These are phyloP conservation scores for Apiospora koreana DNA, from an alignment of 2,329 filamentous ascomycete genomes.

Conservation along the genomic window DNA sequence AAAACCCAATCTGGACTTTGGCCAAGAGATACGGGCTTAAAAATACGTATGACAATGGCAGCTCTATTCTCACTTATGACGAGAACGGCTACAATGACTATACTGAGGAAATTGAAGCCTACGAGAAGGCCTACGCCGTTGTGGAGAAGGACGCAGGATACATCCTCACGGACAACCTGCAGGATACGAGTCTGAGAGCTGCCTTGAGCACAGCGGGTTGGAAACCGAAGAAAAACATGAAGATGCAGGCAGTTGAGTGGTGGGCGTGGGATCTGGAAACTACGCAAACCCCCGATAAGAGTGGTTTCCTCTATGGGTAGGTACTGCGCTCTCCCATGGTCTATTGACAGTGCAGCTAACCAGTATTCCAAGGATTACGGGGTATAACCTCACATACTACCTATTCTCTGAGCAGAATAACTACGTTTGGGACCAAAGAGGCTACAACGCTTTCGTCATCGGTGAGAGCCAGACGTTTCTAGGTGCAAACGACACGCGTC, in stretches of 20 bases:
- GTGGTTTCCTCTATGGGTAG: conserved; percentile 53
- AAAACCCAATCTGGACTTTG: conserved; percentile 65
- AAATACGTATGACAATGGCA: conserved; percentile 60
- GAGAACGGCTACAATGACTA: conserved; percentile 57
- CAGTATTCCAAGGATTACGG: conserved; percentile 37
- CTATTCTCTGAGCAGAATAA: conserved; percentile 63
- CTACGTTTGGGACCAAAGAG: conserved; percentile 61
- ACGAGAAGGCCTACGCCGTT: conserved; percentile 44
- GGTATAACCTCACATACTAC: conserved; percentile 62
- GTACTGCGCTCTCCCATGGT: neutral
- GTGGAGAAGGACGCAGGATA: conserved; percentile 56
- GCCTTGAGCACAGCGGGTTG: conserved; percentile 62
- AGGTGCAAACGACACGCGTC: conserved; percentile 51
- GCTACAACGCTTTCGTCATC: conserved; percentile 59
- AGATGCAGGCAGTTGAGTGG: conserved; percentile 63
- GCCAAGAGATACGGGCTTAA: conserved; percentile 59
- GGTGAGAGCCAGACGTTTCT: conserved; percentile 61
- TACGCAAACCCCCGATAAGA: conserved; percentile 56
- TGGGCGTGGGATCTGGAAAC: conserved; percentile 53
- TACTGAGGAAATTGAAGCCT: conserved; percentile 48
- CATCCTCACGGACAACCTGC: conserved; percentile 59
- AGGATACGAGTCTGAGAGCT: conserved; percentile 61
- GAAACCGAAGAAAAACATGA: conserved; percentile 58
- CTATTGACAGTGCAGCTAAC: neutral
- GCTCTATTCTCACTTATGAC: conserved; percentile 60